Conservation (phyloP, 148 eudicot species). For the Camellia sinensis region DNA sequence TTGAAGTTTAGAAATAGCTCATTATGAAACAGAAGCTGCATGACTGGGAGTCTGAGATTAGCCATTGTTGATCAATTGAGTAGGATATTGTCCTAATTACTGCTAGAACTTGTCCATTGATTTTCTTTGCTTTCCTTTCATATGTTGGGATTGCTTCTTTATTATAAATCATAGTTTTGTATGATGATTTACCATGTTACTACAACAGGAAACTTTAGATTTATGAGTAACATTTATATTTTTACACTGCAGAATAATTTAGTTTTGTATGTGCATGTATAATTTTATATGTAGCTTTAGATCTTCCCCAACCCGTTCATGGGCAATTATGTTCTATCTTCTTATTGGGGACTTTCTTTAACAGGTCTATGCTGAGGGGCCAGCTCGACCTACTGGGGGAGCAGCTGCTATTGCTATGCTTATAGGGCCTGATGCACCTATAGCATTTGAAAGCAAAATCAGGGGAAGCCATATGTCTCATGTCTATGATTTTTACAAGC, state of each 20-base stretch:
- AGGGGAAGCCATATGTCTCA: slow-evolving; percentile 97
- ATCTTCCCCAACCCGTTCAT: not conserved
- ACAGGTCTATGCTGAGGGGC: slow-evolving; percentile 98
- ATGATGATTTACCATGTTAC: not conserved
- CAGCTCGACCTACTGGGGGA: slow-evolving; percentile 98
- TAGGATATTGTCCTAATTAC: not conserved
- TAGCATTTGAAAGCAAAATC: slow-evolving; percentile 89
- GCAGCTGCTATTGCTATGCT: slow-evolving; percentile 98
- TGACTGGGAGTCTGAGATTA: not conserved
- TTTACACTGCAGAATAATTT: not conserved
- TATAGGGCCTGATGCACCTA: slow-evolving; percentile 92
- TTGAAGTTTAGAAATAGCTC: not conserved
- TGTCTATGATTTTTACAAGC: slow-evolving; percentile 97
- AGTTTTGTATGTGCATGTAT: not conserved
- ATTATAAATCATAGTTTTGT: not conserved
- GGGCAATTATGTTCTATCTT: not conserved
- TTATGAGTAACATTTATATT: not conserved
- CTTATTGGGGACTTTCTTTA: slow-evolving; percentile 20
- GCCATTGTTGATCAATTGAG: not conserved
- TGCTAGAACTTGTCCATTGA: not conserved
- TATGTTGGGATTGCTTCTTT: not conserved
- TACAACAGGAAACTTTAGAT: not conserved
- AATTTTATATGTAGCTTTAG: not conserved
- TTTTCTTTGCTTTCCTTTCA: no score
- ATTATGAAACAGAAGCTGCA: not conserved